These are phyloP conservation scores for Leishmania arabica DNA, from an alignment of 208 protist species.

Conservation along the genomic window DNA sequence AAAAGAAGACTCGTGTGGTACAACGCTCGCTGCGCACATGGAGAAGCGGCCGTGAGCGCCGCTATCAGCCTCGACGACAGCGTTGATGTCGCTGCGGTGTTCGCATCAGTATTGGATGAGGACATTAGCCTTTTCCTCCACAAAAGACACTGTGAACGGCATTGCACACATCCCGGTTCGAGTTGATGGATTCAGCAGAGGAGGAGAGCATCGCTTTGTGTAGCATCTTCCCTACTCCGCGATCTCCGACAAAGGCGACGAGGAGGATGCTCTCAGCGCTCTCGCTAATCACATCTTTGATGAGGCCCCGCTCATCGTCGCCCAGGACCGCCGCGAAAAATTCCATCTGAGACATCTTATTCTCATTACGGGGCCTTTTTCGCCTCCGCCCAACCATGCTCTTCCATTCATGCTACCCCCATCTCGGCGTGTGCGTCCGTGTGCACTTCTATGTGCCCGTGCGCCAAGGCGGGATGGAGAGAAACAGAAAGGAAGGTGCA, in stretches of 20 bases:
- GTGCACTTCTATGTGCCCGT: neutral
- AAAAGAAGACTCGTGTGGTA: conserved; percentile 36
- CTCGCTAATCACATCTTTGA: conserved; percentile 38
- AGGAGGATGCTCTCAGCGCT: conserved; percentile 40
- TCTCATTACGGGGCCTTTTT: neutral
- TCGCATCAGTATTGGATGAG: conserved; percentile 67
- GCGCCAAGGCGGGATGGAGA: neutral
- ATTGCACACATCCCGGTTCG: conserved; percentile 31
- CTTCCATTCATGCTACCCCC: neutral
- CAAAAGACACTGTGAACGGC: conserved; percentile 64
- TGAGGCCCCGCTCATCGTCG: conserved; percentile 28
- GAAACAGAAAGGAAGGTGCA: neutral
- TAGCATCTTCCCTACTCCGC: conserved; percentile 31
- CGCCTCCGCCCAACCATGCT: neutral
- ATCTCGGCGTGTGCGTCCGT: neutral
- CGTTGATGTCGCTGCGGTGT: conserved; percentile 52
- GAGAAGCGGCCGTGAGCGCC: conserved; percentile 43
- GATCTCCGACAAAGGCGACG: conserved; percentile 32
- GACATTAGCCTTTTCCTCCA: conserved; percentile 47
- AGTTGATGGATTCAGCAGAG: conserved; percentile 27
- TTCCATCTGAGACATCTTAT: conserved; percentile 22
- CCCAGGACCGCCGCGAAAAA: conserved; percentile 45
- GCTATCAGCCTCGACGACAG: conserved; percentile 56
- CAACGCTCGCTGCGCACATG: conserved; percentile 42
- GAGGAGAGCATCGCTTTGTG: conserved; percentile 54